These are phyloP conservation scores for Arthrobotrys conoides DNA, from an alignment of 2,329 filamentous ascomycete genomes.

Conservation along the genomic window DNA sequence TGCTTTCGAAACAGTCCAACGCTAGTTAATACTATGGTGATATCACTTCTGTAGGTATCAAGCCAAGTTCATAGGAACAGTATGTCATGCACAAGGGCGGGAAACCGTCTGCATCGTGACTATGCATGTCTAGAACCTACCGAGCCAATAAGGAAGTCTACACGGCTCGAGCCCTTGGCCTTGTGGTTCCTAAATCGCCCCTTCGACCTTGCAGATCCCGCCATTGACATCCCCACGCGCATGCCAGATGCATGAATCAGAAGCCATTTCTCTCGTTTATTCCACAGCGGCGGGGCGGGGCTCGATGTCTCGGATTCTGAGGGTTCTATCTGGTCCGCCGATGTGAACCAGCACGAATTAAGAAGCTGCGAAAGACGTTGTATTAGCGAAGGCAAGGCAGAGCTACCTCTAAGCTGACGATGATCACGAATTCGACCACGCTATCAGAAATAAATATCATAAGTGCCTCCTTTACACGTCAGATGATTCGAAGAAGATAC, in stretches of 20 bases:
- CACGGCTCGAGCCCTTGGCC: conserved; percentile 7
- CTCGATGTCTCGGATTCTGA: conserved; percentile 53
- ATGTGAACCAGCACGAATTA: conserved; percentile 49
- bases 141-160: conserved; percentile 41
- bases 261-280: conserved; percentile 38
- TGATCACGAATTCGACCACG: conserved; percentile 45
- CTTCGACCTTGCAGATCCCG: conserved; percentile 52
- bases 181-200: conserved; percentile 42
- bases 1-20: neutral
- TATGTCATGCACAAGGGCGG: conserved; percentile 35
- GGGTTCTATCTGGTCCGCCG: conserved; percentile 34
- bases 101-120: conserved; percentile 29
- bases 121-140: conserved; percentile 17
- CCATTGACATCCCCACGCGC: conserved; percentile 40
- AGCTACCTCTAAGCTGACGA: conserved; percentile 54
- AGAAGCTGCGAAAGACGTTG: conserved; percentile 54
- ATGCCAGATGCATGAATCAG: conserved; percentile 54
- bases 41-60: too few species aligned
- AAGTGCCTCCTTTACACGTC: neutral
- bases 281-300: conserved; percentile 30
- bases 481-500: conserved; percentile 35
- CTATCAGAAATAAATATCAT: conserved; percentile 9
- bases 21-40: neutral
- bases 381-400: conserved; percentile 54
- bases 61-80: neutral